Evolutionary conservation across 1,284 basidiomycete species (phyloP).

Genomic region (Marasmius tenuissimus): DNA sequence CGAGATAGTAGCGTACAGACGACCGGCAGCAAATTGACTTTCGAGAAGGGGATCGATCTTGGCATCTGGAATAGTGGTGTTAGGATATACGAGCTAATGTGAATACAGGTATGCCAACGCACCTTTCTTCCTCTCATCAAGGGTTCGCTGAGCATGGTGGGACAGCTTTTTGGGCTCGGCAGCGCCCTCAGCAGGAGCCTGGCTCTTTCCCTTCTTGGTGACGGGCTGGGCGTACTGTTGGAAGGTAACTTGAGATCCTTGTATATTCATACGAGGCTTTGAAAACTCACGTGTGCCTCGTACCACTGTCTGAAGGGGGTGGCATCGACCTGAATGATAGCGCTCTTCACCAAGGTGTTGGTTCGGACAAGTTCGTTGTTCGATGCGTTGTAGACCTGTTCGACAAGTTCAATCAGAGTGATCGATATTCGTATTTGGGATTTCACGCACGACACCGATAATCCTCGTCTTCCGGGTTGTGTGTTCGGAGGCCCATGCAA

Average conservation of each 20-base stretch:
- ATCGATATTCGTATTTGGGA: not conserved
- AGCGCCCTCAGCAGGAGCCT: slow-evolving; percentile 41
- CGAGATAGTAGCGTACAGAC: slow-evolving; percentile 86
- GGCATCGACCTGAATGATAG: slow-evolving; percentile 94
- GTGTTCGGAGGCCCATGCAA: slow-evolving; percentile 94
- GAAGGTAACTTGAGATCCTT: slow-evolving; percentile 12
- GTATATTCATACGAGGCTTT: not conserved
- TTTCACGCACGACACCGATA: slow-evolving; percentile 83
- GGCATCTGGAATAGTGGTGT: slow-evolving; percentile 51
- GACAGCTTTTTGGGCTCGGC: slow-evolving; percentile 80
- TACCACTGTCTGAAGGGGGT: slow-evolving; percentile 99
- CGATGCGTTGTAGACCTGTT: slow-evolving; percentile 92
- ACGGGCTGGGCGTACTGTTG: slow-evolving; percentile 87
- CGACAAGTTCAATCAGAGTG: not conserved
- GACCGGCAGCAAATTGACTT: slow-evolving; percentile 83
- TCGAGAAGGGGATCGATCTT: slow-evolving; percentile 91
- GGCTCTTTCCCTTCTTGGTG: slow-evolving; percentile 77
- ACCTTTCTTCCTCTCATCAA: slow-evolving; percentile 91
- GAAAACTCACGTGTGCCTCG: slow-evolving; percentile 82
- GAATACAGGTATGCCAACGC: slow-evolving; percentile 15
- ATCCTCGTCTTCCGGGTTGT: slow-evolving; percentile 92
- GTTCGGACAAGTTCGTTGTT: slow-evolving; percentile 99
- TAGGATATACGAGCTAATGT: slow-evolving; percentile 1
- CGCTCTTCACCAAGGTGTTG: slow-evolving; percentile 94
- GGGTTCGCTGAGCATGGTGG: slow-evolving; percentile 81